Base-by-base conservation (phyloP, 2,329 filamentous ascomycete species). In the Aspergillus fructus region DNA sequence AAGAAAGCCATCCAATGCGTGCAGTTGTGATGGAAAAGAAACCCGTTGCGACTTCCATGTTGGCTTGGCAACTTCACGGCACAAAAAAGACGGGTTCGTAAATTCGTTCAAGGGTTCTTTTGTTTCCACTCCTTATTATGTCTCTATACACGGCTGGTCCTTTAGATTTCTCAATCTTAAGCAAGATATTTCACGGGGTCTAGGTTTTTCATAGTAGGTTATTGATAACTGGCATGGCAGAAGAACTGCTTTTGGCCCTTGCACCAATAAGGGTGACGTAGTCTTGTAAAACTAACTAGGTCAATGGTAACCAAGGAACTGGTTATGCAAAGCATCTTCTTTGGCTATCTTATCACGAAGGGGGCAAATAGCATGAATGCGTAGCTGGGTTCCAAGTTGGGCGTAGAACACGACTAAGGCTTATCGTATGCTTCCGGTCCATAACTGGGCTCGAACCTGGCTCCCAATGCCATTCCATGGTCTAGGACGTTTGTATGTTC, bases 101-200 rank as follows among this genome's bases (percentile, higher is more conserved):
- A 17, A 23, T 51, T 39, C 24, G 15, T 5, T 50, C 12, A 49
- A 27, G 21, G 33, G 40, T 37, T 34, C 33, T 56, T 33, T 49
- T 27, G 53, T 49, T 24, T 41, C 23, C 48, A 41, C 46, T 58
- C 41, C 46, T 48, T 52, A 49, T 34, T 56, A 56, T 49, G 24
- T 41, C 24, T 49, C 45, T 33, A 45, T 49, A 48, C 51, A 53
- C 40, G 45, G 49, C 45, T 58, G 51, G 51, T 19, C 51, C 51
- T 47, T 23, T 55, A 49, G 34, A 47, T 24, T 46, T 47, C 47
- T 15, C 15, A 52, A 52, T 52, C 17, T 52, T 42, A 40, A 57
- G 33, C 54, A 49, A 33, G 46, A 53, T 48, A 34, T 48, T 42
- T 15, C 40, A 49, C 23, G 49, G 42, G 23, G 13, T 53, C 24